A percentile compares a stretch with the other conserved stretches of the same genome.
Conservation (phyloP, 805 yeast species). For the Starmerella davenportii region DNA sequence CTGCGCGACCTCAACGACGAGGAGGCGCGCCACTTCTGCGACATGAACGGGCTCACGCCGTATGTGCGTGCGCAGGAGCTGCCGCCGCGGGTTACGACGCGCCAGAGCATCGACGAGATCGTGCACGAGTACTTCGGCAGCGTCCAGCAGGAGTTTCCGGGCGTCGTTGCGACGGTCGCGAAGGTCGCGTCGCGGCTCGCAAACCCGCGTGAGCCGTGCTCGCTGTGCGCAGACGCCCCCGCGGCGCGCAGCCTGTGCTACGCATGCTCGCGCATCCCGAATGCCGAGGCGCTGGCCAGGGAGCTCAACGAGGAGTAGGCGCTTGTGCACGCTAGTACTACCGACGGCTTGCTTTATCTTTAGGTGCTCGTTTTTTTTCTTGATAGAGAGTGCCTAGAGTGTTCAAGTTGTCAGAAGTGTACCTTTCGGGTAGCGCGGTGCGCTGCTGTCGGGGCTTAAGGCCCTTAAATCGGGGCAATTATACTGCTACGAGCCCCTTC, state of each 20-base stretch:
- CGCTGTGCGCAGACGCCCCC: too few species aligned
- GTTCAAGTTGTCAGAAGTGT: too few species aligned
- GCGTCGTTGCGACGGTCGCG: conserved; percentile 81
- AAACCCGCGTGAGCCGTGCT: conserved; percentile 14
- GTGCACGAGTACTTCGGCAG: conserved; percentile 51
- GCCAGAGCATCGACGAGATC: conserved; percentile 67
- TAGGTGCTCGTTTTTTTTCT: too few species aligned
- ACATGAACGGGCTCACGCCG: conserved; percentile 26
- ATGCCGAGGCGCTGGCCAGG: conserved; percentile 1
- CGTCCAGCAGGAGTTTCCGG: conserved; percentile 65
- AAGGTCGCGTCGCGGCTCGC: conserved; percentile 64
- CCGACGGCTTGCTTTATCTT: too few species aligned
- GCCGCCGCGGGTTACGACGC: conserved; percentile 34
- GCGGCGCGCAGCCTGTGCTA: conserved; percentile 15
- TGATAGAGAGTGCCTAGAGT: too few species aligned
- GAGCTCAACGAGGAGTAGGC: background rate
- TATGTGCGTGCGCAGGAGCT: conserved; percentile 18
- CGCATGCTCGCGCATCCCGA: conserved; percentile 15
- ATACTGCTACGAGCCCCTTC: too few species aligned
- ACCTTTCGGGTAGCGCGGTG: too few species aligned
- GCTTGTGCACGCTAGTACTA: too few species aligned
- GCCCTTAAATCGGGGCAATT: too few species aligned
- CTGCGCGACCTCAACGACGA: conserved; percentile 53
- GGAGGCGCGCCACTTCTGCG: conserved; percentile 44
- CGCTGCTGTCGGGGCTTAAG: too few species aligned